These are phyloP conservation scores for Pleurotus citrinopileatus DNA, from an alignment of 768 basidiomycete species.

Conservation along the genomic window DNA sequence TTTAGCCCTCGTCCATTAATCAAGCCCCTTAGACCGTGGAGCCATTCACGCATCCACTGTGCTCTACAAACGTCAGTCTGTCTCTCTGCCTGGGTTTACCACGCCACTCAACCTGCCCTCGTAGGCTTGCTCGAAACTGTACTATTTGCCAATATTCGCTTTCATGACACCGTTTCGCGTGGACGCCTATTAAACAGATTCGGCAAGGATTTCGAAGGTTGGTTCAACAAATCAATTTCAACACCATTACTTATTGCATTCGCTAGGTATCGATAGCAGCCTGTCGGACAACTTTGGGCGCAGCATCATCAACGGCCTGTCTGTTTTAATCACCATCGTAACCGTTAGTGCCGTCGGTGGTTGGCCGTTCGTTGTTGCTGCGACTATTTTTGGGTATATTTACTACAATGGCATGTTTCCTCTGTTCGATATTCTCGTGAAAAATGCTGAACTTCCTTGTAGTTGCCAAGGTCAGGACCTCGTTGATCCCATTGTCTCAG, in stretches of 20 bases:
- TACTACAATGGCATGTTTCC: constrained; percentile 63
- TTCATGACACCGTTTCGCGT: constrained; percentile 86
- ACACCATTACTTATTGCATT: constrained; percentile 15
- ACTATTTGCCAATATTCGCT: constrained; percentile 84
- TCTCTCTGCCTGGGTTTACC: neutral
- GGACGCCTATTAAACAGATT: constrained; percentile 82
- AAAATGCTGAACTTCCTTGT: constrained; percentile 2
- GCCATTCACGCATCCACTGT: constrained; percentile 80
- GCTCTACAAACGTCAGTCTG: constrained; percentile 61
- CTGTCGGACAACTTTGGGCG: constrained; percentile 86
- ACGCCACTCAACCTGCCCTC: neutral
- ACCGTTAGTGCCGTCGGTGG: constrained; percentile 82
- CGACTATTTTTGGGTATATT: constrained; percentile 49
- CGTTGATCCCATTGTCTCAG: neutral
- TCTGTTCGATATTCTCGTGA: neutral
- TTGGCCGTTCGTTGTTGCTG: constrained; percentile 64
- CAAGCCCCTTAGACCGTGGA: constrained; percentile 52
- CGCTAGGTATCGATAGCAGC: constrained; percentile 72
- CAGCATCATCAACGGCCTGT: constrained; percentile 69
- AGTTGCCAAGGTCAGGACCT: constrained; percentile 34
- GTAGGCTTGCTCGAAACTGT: constrained; percentile 70
- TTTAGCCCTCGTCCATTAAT: neutral
- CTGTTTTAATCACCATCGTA: constrained; percentile 65
- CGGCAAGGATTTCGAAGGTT: constrained; percentile 87
- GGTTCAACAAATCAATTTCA: constrained; percentile 14